Evolutionary conservation across 306 rosid genomes (phyloP), one percentile per base, ranked within the genome.

Genomic region (Quercus robur): DNA sequence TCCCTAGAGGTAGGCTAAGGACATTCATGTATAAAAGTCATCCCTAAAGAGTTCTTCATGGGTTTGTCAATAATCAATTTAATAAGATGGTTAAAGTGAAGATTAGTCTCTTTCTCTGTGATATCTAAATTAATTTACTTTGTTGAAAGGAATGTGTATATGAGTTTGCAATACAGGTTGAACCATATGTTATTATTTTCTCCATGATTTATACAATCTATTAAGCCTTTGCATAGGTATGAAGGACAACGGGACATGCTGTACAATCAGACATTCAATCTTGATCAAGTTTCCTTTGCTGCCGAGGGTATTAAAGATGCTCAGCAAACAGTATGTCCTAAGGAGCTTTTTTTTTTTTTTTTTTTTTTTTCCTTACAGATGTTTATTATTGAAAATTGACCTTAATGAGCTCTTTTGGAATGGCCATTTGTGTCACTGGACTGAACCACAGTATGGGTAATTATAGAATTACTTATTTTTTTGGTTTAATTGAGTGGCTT

Each of bases 241-340:
- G 1, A 93, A 88, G 99, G 98, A 57, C 99, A 95, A 59, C 97
- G 97, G 30, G 99, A 95, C 84, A 90, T 91, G 98, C 86, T 95
- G 66, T 93, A 91, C 81, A 93, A 90, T 87, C 99, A 95, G 91
- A 95, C 99, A 7, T 95, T 90, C 77, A 95, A 95, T 85, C 97
- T 95, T 3, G 98, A 95, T 81, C 99, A 96, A 89, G 99, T 96
- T 85, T 86, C 94, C 76, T 96, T 93, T 77, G 99, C 97, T 68
- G 15, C 98, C 0, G 97, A 96, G 85, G 98, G 97, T 71, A 87
- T 93, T 26, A 96, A 90, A 88, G 99, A 96, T 81, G 97, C 99
- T 81, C 97, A 96, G 76, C 97, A 96, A 88, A 96, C 99, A 56
- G 98, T 95, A 88, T 64, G 90, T 87, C 66, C 75, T 71, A 55